Evolutionary conservation across 345 rosid genomes (phyloP).

Genomic region (Gossypium australe): DNA sequence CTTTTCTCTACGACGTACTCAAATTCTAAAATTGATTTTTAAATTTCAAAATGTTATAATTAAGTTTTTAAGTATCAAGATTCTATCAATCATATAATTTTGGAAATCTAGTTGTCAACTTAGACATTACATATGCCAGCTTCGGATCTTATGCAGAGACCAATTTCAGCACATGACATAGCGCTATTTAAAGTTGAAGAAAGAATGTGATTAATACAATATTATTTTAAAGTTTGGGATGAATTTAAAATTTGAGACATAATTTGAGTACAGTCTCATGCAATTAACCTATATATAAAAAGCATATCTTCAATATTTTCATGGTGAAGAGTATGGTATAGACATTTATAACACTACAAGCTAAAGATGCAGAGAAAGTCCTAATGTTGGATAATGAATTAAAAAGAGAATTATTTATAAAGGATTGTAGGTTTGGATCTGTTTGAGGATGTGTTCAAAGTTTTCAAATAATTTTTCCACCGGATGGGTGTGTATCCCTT

Average conservation of each 20-base stretch:
- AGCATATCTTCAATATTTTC: not conserved
- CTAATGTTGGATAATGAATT: not conserved
- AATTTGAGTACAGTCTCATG: not conserved
- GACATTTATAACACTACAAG: not conserved
- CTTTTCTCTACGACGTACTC: too few species aligned
- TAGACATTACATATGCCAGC: too few species aligned
- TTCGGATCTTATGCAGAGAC: too few species aligned
- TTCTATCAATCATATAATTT: too few species aligned
- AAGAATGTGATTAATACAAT: too few species aligned
- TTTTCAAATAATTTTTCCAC: slow-evolving; percentile 23
- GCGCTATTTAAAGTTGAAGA: too few species aligned
- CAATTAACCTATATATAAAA: not conserved
- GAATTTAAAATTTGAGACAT: not conserved
- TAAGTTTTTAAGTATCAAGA: too few species aligned
- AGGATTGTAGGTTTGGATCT: slow-evolving; percentile 8
- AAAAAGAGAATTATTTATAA: not conserved
- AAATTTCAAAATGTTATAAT: too few species aligned
- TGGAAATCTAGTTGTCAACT: too few species aligned
- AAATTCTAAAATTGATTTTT: too few species aligned
- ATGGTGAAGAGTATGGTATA: not conserved
- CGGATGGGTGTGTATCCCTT: slow-evolving; percentile 39
- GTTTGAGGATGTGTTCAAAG: slow-evolving; percentile 28
- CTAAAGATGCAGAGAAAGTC: not conserved
- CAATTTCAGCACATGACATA: too few species aligned
- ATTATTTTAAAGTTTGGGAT: too few species aligned